Percentiles rank a stretch among this genome's conserved stretches.
phyloP scores from a whole-genome alignment of 2,329 filamentous ascomycete genomes.

The Aspergillus carbonarius region DNA sequence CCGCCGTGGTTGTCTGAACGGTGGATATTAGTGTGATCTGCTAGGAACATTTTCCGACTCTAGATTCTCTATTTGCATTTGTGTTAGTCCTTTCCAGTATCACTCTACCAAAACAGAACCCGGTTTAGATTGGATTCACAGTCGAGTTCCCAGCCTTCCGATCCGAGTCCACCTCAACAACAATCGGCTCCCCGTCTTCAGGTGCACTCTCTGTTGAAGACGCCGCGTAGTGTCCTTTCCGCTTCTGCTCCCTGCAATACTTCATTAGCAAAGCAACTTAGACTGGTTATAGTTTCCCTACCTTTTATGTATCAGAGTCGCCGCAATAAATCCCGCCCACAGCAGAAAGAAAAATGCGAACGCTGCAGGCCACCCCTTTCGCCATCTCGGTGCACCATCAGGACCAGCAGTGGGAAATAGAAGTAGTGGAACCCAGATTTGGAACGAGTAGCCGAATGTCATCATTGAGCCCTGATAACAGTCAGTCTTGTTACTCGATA shows the following conservation, averaged over 20 bases:
- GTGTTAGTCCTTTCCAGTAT: no score
- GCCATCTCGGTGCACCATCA: conserved; percentile 49
- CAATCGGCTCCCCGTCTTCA: neutral
- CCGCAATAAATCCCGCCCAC: conserved; percentile 35
- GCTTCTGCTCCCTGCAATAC: neutral
- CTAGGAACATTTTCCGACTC: no score
- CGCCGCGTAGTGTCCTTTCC: neutral
- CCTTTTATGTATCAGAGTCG: conserved; percentile 22
- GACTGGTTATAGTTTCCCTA: conserved; percentile 1
- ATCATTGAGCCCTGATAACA: conserved; percentile 44
- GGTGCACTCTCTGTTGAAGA: neutral
- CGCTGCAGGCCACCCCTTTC: conserved; percentile 50
- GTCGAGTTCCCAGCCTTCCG: no score
- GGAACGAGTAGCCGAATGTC: conserved; percentile 49
- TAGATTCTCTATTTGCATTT: no score
- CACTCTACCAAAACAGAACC: no score
- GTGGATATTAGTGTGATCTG: no score
- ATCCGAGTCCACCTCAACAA: neutral
- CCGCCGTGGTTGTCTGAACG: no score
- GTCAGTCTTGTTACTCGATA: neutral
- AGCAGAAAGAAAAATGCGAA: conserved; percentile 49
- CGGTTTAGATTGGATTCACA: no score
- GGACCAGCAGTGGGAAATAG: conserved; percentile 45
- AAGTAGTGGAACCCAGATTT: conserved; percentile 48
- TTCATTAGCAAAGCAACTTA: neutral